These are phyloP conservation scores for Geranium incanum DNA, from an alignment of 441 rosid genomes.

Conservation along the genomic window DNA sequence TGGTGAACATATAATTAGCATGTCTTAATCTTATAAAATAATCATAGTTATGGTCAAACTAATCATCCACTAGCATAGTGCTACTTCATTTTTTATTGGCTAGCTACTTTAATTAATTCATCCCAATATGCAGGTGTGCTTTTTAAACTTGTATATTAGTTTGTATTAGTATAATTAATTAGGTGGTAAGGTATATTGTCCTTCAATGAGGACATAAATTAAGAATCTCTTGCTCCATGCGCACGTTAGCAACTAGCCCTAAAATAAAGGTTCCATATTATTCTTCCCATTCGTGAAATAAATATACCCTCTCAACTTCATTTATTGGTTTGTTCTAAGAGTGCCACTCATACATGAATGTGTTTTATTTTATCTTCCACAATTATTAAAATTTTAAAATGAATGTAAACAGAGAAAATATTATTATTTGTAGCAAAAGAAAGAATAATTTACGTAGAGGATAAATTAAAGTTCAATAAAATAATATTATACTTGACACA, in stretches of 20 bases:
- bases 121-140: background rate
- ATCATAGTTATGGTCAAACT: background rate
- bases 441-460: no score
- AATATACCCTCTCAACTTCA: no score
- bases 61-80: background rate
- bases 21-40: slow-evolving; percentile 4
- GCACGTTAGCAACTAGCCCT: background rate
- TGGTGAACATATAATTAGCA: background rate
- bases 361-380: no score
- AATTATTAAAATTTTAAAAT: no score
- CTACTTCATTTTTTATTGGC: background rate
- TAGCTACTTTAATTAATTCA: no score
- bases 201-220: background rate
- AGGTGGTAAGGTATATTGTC: background rate
- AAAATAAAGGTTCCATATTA: background rate
- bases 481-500: no score
- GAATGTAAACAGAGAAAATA: no score
- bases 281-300: no score
- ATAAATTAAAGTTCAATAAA: no score
- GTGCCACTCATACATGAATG: no score
- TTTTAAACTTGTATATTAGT: no score
- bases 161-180: background rate
- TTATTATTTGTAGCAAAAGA: background rate
- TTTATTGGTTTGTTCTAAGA: no score
- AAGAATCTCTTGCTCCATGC: slow-evolving; percentile 1